Percentiles rank a stretch among this genome's conserved stretches.
Evolutionary conservation across 768 basidiomycete species (phyloP).

Genomic region (Trametes villosa): DNA sequence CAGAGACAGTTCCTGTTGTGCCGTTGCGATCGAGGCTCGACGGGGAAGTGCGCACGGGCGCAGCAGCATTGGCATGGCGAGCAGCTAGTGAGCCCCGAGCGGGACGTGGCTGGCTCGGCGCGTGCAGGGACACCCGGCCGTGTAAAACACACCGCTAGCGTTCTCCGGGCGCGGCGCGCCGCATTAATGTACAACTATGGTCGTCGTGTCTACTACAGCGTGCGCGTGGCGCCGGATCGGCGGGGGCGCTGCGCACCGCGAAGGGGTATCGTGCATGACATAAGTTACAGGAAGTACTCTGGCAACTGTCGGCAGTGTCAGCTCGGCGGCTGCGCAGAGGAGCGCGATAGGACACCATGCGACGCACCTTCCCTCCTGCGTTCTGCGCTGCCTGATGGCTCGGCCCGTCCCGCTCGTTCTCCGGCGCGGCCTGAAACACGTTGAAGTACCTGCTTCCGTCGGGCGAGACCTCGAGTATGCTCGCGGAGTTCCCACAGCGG

Average conservation of each 20-base stretch:
- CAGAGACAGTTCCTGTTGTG: neutral
- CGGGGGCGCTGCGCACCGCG: slow-evolving; percentile 17
- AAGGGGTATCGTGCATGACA: slow-evolving; percentile 17
- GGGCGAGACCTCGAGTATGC: slow-evolving; percentile 94
- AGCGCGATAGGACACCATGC: slow-evolving; percentile 3
- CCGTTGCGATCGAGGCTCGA: neutral
- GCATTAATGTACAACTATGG: slow-evolving; percentile 14
- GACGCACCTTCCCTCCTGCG: slow-evolving; percentile 68
- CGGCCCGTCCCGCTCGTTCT: slow-evolving; percentile 94
- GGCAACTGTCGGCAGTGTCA: slow-evolving; percentile 55
- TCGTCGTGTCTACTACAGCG: slow-evolving; percentile 10
- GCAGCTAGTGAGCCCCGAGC: neutral
- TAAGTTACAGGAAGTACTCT: slow-evolving; percentile 70
- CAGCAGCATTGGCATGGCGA: neutral
- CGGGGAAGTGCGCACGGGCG: neutral
- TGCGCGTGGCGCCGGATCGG: slow-evolving; percentile 3
- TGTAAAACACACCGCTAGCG: slow-evolving; percentile 16
- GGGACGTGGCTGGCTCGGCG: neutral
- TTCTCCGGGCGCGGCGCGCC: slow-evolving; percentile 5
- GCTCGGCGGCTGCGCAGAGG: neutral
- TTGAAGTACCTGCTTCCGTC: slow-evolving; percentile 91
- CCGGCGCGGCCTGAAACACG: slow-evolving; percentile 97
- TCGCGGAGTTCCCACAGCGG: slow-evolving; percentile 96
- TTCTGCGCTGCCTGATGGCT: slow-evolving; percentile 76
- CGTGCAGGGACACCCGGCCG: slow-evolving; percentile 8